These are phyloP conservation scores for Biscogniauxia mediterranea DNA, from an alignment of 2,329 filamentous ascomycete genomes.

Conservation along the genomic window DNA sequence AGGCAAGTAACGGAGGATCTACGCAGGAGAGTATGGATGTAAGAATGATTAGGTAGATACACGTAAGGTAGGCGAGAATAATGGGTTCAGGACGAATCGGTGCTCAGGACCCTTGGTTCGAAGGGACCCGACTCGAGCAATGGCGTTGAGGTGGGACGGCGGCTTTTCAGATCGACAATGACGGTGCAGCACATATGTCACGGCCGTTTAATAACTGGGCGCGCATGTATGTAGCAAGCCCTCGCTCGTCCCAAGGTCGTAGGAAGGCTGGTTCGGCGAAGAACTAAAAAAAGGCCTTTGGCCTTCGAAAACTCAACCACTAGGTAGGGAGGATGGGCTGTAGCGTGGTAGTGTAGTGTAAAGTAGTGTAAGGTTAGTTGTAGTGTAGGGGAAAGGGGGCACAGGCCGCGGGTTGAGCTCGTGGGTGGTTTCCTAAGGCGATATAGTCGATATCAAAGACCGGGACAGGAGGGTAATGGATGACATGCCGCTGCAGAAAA, in stretches of 20 bases:
- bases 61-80: neutral
- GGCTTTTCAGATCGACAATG: slow-evolving; percentile 1
- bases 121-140: neutral
- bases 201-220: neutral
- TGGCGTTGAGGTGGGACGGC: neutral
- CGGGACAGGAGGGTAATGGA: slow-evolving; percentile 10
- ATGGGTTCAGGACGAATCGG: neutral
- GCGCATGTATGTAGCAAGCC: neutral
- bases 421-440: neutral
- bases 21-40: slow-evolving; percentile 13
- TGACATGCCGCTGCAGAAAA: slow-evolving; percentile 24
- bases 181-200: neutral
- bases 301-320: neutral
- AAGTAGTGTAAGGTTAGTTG: too few species aligned
- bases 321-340: neutral
- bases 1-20: slow-evolving; percentile 17
- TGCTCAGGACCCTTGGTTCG: neutral
- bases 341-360: neutral
- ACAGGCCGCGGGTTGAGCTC: neutral
- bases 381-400: neutral
- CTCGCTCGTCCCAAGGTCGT: neutral
- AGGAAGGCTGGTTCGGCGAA: neutral
- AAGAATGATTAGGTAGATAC: neutral
- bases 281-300: neutral
- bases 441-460: slow-evolving; percentile 3